Conservation (phyloP, 441 rosid species). For the Corymbia calophylla region DNA sequence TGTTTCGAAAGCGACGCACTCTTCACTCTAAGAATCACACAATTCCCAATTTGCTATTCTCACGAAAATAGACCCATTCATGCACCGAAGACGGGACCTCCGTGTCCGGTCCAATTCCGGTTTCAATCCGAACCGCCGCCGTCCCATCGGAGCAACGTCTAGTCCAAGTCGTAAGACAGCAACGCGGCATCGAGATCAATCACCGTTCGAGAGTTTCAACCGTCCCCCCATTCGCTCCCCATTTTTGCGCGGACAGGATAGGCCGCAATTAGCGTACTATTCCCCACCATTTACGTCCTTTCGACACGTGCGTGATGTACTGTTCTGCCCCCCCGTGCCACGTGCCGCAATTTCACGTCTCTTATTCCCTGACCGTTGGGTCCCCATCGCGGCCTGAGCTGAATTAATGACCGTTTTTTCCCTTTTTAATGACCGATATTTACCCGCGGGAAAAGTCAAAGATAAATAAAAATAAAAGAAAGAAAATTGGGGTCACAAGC, state of each 20-base stretch:
- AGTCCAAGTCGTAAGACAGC: too few relatives aligned
- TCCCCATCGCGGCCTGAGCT: neutral
- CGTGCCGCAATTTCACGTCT: neutral
- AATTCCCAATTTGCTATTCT: too few relatives aligned
- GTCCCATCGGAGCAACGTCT: too few relatives aligned
- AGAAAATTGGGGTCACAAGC: neutral
- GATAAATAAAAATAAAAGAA: neutral
- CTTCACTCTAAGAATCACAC: too few relatives aligned
- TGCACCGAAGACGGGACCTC: too few relatives aligned
- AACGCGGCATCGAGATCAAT: too few relatives aligned
- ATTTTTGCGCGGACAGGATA: rapidly evolving
- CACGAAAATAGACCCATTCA: too few relatives aligned
- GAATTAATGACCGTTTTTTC: neutral
- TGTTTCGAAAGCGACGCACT: too few relatives aligned
- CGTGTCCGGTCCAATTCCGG: too few relatives aligned
- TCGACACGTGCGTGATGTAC: neutral
- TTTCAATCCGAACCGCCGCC: too few relatives aligned
- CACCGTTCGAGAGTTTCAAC: too few relatives aligned
- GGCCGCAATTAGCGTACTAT: neutral
- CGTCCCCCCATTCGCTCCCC: too few relatives aligned
- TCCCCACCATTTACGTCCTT: neutral
- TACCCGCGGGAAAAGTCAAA: neutral
- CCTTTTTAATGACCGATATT: neutral
- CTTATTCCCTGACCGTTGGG: neutral
- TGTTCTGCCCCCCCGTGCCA: neutral